Conservation (phyloP, 805 yeast genomes). For the Torulaspora gathmanii region DNA sequence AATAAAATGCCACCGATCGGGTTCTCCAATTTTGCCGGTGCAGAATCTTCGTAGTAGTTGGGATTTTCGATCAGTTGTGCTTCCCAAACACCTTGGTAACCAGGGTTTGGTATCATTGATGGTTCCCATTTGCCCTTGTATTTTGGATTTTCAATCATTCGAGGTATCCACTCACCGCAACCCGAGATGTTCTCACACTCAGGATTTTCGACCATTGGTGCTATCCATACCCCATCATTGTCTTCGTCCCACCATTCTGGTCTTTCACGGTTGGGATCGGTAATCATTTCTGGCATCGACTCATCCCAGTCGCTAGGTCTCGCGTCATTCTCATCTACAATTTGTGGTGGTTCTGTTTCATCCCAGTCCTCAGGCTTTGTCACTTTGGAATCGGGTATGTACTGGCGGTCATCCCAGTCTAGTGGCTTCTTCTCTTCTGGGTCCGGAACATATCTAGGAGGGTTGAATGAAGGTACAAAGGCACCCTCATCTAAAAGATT, state of each 20-base stretch:
- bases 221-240: constrained; percentile 81
- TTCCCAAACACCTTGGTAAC: constrained; percentile 72
- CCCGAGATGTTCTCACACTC: constrained; percentile 58
- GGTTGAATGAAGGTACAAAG: constrained; percentile 63
- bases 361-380: constrained; percentile 84
- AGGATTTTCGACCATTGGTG: constrained; percentile 70
- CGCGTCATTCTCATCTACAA: constrained; percentile 60
- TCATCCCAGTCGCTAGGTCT: constrained; percentile 84
- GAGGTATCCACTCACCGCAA: constrained; percentile 80
- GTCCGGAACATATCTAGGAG: constrained; percentile 61
- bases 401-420: constrained; percentile 73
- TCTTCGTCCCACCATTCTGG: constrained; percentile 88
- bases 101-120: constrained; percentile 67
- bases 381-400: constrained; percentile 65
- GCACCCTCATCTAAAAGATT: constrained; percentile 50
- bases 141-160: constrained; percentile 58
- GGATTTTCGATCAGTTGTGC: constrained; percentile 69
- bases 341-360: constrained; percentile 56
- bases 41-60: constrained; percentile 51
- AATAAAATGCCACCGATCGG: constrained; percentile 70
- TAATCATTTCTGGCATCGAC: constrained; percentile 49
- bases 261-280: constrained; percentile 60
- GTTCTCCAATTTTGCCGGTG: constrained; percentile 57
- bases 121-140: constrained; percentile 77
- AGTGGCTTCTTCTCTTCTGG: constrained; percentile 58